Conservation (phyloP, 306 rosid genomes). For the Vachellia collinsii region DNA sequence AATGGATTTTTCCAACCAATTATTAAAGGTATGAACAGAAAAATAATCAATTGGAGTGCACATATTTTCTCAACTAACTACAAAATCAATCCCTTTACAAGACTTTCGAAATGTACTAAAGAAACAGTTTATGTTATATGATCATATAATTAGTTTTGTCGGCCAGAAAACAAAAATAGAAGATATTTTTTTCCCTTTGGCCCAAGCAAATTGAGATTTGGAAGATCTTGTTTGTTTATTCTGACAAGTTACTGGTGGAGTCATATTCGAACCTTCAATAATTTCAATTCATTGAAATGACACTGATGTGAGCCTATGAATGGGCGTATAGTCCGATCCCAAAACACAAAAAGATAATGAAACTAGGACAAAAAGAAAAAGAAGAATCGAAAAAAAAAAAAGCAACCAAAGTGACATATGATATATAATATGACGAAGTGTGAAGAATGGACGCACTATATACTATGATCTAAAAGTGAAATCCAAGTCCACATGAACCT, state of each 20-base stretch:
- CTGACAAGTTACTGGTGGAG: background rate
- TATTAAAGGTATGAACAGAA: background rate
- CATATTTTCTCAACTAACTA: background rate
- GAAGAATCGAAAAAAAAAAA: background rate
- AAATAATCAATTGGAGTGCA: background rate
- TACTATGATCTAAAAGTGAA: conserved; percentile 10
- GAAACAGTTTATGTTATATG: background rate
- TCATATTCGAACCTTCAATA: background rate
- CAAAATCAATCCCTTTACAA: background rate
- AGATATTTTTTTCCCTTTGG: background rate
- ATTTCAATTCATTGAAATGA: background rate
- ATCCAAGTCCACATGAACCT: background rate
- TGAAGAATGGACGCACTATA: background rate
- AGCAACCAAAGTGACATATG: background rate
- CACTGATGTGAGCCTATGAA: background rate
- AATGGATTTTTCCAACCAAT: background rate
- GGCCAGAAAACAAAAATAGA: background rate
- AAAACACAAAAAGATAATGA: background rate
- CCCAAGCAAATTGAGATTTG: background rate
- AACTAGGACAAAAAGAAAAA: background rate
- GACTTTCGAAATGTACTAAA: background rate
- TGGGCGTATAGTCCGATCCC: background rate
- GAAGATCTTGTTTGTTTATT: background rate
- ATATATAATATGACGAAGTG: background rate
- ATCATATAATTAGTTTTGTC: background rate